Base-by-base conservation (phyloP, 345 rosid genomes). In the Psidium friedrichsthalianum region DNA sequence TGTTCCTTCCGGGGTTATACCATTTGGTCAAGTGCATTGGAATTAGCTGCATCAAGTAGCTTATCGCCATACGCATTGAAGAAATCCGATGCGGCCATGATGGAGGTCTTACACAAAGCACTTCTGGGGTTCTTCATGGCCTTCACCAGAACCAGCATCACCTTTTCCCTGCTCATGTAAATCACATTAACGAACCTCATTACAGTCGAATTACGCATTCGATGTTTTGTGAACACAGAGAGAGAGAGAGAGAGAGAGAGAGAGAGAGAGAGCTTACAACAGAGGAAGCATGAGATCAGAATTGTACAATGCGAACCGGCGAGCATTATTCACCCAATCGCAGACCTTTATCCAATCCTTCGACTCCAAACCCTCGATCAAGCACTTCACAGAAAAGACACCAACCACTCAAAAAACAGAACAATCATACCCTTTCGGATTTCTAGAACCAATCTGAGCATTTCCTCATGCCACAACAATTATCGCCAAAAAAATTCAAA, bases 91-190 rank as follows among this genome's bases (percentile, higher is more conserved):
- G 96, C 91, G 59, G 98, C 94, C 98, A 96, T 95, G 42, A 97
- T 95, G 3, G 99, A 92, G 84, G 99, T 96, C 92, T 97, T 96
- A 89, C 95, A 93, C 87, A 97, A 88, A 53, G 98, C 99, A 88
- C 98, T 97, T 90, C 98, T 93, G 1, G 99, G 98, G 82, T 95
- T 97, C 94, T 95, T 95, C 94, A 94, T 95, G 25, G 96, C 90
- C 89, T 95, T 97, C 27, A 95, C 92, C 87, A 95, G 78, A 87
- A 95, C 98, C 29, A 51, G 51, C 86, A 97, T 83, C 54, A 96
- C 92, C 85, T 93, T 96, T 58, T 95, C 98, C 88, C 98, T 97
- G 86, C 25, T 51, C 59, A 87, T 11, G 52, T 11, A 61, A 5
- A 82, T 81, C 47, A 54, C 32, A 84, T 8, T 49, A 56, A 78